Conservation (phyloP, 805 yeast genomes). For the Brettanomyces nanus region DNA sequence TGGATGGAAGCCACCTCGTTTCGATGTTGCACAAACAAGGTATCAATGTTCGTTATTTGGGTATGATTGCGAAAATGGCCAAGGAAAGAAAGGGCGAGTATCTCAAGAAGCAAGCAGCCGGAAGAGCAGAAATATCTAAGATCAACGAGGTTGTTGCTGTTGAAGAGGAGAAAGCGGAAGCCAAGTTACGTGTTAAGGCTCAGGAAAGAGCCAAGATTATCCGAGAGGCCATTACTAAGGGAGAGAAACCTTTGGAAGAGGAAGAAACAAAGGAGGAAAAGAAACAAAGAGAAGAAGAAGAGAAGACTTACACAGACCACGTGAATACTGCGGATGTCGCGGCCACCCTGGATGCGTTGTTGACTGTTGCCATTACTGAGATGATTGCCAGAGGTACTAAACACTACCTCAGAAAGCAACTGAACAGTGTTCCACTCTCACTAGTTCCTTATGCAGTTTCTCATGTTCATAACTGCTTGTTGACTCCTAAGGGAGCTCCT, state of each 20-base stretch:
- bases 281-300: constrained; percentile 26
- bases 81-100: constrained; percentile 16
- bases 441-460: constrained; percentile 54
- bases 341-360: constrained; percentile 40
- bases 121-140: constrained; percentile 25
- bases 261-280: constrained; percentile 23
- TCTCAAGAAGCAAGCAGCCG: constrained; percentile 12
- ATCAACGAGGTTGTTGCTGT: constrained; percentile 21
- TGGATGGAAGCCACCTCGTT: constrained; percentile 74
- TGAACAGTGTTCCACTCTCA: constrained; percentile 40
- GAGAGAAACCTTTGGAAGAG: constrained; percentile 16
- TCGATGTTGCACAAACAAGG: constrained; percentile 68
- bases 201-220: constrained; percentile 25
- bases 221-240: constrained; percentile 14
- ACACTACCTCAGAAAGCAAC: constrained; percentile 52
- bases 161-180: constrained; percentile 17
- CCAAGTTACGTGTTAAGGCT: constrained; percentile 11
- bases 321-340: constrained; percentile 35
- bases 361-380: constrained; percentile 46
- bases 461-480: constrained; percentile 63
- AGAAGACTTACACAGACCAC: constrained; percentile 23
- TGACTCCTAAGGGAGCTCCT: constrained; percentile 42
- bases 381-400: constrained; percentile 75
- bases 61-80: constrained; percentile 38
- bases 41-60: constrained; percentile 84